phyloP scores from a whole-genome alignment of 441 rosid genomes.

The Jatropha podagrica region DNA sequence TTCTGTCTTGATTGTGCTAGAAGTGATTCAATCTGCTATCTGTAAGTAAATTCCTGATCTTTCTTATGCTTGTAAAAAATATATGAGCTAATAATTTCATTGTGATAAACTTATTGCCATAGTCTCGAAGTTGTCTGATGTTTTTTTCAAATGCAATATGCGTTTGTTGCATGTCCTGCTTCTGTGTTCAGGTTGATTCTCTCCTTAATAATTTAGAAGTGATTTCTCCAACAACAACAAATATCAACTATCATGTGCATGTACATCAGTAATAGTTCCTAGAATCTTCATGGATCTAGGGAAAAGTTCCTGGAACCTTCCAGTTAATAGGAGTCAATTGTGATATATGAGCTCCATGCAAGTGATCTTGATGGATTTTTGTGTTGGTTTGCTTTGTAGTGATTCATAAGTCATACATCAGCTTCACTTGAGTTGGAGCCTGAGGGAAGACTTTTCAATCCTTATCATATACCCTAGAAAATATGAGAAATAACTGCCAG shows the following conservation, averaged over 20 bases:
- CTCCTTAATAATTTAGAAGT: neutral
- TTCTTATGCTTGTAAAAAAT: conserved; percentile 8
- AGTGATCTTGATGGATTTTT: neutral
- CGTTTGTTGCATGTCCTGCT: neutral
- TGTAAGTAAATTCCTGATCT: conserved; percentile 52
- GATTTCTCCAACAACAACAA: neutral
- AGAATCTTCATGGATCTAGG: neutral
- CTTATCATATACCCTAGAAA: neutral
- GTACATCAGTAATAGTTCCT: neutral
- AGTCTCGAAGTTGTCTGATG: neutral
- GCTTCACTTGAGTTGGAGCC: neutral
- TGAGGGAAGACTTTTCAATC: neutral
- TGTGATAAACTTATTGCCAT: neutral
- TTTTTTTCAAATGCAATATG: neutral
- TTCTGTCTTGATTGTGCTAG: conserved; percentile 95
- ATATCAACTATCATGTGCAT: neutral
- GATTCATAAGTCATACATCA: neutral
- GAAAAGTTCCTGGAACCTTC: neutral
- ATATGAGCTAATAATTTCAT: neutral
- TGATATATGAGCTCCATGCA: neutral
- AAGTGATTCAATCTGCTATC: conserved; percentile 91
- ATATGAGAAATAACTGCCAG: neutral
- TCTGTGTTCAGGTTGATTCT: neutral
- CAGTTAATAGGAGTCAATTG: conserved; percentile 4
- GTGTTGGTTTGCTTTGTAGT: neutral